These are phyloP conservation scores for Aspergillus kassunensis DNA, from an alignment of 495 filamentous ascomycete species.

Conservation along the genomic window DNA sequence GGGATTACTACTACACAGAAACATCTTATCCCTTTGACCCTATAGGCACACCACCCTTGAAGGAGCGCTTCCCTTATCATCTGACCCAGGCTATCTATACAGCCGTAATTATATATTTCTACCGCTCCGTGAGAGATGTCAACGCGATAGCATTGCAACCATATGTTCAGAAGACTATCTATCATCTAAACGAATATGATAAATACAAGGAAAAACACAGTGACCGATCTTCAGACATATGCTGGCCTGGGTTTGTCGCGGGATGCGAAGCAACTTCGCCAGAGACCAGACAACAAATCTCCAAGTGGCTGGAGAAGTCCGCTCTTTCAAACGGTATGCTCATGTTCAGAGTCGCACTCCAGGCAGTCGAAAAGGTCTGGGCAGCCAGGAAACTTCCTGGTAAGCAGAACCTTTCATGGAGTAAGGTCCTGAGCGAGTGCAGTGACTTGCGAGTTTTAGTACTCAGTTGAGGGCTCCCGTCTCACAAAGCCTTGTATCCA, in stretches of 20 bases:
- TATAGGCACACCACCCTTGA: not conserved
- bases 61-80: constrained; percentile 14
- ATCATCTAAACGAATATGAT: constrained; percentile 15
- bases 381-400: constrained; percentile 5
- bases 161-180: constrained; percentile 13
- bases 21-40: not conserved
- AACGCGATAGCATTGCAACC: constrained; percentile 10
- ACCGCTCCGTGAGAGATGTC: constrained; percentile 12
- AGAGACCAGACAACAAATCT: constrained; percentile 7
- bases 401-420: constrained; percentile 13
- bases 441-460: constrained; percentile 16
- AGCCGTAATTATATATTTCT: constrained; percentile 18
- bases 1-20: constrained; percentile 2
- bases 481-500: constrained; percentile 8
- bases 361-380: constrained; percentile 15
- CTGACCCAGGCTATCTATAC: constrained; percentile 13
- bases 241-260: constrained; percentile 16
- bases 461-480: not conserved
- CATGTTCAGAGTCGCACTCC: constrained; percentile 16
- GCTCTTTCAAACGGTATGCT: constrained; percentile 9
- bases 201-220: constrained; percentile 10
- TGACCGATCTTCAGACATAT: constrained; percentile 14
- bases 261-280: constrained; percentile 13
- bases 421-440: constrained; percentile 5
- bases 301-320: constrained; percentile 11